Conservation (phyloP, 2,329 filamentous ascomycete genomes). For the Fusarium temperatum region DNA sequence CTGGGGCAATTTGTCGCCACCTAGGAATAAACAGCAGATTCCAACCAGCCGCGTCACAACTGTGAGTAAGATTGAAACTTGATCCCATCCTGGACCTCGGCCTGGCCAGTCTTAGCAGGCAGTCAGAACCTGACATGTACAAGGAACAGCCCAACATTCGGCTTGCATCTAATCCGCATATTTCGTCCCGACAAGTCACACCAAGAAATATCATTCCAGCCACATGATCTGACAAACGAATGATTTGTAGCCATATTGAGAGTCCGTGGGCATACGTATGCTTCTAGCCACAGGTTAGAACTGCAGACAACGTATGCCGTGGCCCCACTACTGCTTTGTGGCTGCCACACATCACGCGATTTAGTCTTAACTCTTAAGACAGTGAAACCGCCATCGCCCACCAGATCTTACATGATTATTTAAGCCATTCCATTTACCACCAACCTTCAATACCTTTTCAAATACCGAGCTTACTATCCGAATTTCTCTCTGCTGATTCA, state of each 20-base stretch:
- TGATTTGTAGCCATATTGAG: background rate
- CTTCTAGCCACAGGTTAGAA: background rate
- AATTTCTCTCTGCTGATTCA: accelerated
- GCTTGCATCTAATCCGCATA: background rate
- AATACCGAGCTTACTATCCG: accelerated
- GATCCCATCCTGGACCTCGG: accelerated
- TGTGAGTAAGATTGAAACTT: no score
- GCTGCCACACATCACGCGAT: background rate
- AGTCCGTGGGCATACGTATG: background rate
- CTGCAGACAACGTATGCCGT: background rate
- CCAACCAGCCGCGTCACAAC: accelerated
- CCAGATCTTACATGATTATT: background rate
- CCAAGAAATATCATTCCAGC: background rate
- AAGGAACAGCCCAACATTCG: background rate
- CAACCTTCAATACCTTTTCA: accelerated
- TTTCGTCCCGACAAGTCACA: accelerated
- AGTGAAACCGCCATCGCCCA: accelerated
- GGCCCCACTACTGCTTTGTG: background rate
- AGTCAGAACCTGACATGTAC: no score
- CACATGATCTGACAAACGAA: background rate
- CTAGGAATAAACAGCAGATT: background rate
- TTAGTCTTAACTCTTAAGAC: no score
- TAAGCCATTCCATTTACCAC: background rate
- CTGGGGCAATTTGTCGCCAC: background rate
- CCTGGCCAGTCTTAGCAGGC: no score